Evolutionary conservation across 805 yeast genomes (phyloP).

Genomic region (Metschnikowia gelsemii): DNA sequence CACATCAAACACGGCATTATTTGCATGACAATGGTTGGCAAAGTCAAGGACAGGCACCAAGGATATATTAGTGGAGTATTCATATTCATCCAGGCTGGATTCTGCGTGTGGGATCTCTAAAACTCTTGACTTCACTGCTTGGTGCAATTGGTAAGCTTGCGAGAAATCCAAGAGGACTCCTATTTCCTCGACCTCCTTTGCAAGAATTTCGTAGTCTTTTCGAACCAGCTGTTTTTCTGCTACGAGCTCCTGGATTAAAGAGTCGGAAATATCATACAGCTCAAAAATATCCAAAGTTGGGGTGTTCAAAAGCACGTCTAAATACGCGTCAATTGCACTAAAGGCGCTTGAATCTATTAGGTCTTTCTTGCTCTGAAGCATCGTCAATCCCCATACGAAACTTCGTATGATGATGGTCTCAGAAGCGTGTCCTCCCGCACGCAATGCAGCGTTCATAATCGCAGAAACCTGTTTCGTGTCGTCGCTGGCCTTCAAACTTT

Average conservation of each 20-base stretch:
- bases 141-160: slow-evolving; percentile 28
- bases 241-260: slow-evolving; percentile 4
- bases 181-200: slow-evolving; percentile 2
- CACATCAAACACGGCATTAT: slow-evolving; percentile 57
- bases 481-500: slow-evolving; percentile 6
- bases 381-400: slow-evolving; percentile 17
- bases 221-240: slow-evolving; percentile 9
- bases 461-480: slow-evolving; percentile 3
- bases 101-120: slow-evolving; percentile 58
- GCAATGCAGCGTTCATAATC: slow-evolving; percentile 10
- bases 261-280: slow-evolving; percentile 3
- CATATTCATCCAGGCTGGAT: slow-evolving; percentile 26
- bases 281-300: slow-evolving; percentile 12
- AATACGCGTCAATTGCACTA: slow-evolving; percentile 11
- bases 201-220: slow-evolving; percentile 4
- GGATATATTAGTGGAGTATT: slow-evolving; percentile 50
- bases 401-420: slow-evolving; percentile 20
- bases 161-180: slow-evolving; percentile 21
- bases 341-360: neutral
- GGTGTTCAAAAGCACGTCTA: slow-evolving; percentile 14
- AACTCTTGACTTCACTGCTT: slow-evolving; percentile 58
- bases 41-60: slow-evolving; percentile 68
- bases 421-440: slow-evolving; percentile 7
- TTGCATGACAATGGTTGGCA: slow-evolving; percentile 53
- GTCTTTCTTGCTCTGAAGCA: neutral